phyloP scores from a whole-genome alignment of 805 yeast species.

The Hanseniaspora pseudoguilliermondii region DNA sequence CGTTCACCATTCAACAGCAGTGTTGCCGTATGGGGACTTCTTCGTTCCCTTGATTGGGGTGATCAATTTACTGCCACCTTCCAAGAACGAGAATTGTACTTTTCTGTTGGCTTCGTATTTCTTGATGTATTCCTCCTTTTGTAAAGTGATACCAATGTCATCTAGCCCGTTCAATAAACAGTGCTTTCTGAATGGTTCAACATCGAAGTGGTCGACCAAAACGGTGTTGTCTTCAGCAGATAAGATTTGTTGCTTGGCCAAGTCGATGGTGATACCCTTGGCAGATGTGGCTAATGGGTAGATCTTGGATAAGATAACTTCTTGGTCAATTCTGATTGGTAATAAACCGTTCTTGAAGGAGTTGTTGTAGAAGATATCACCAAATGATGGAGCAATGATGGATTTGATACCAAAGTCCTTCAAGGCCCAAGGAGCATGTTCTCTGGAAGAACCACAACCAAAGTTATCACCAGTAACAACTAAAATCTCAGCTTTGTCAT shows the following conservation, averaged over 20 bases:
- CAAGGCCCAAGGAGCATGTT: constrained; percentile 99
- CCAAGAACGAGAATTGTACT: constrained; percentile 77
- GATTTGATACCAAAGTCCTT: constrained; percentile 94
- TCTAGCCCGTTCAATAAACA: constrained; percentile 90
- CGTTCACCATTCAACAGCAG: constrained; percentile 60
- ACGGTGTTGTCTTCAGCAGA: constrained; percentile 52
- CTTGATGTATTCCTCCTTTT: constrained; percentile 65
- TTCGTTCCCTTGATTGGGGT: constrained; percentile 58
- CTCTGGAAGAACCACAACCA: constrained; percentile 98
- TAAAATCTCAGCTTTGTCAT: constrained; percentile 63
- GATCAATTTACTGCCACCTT: constrained; percentile 65
- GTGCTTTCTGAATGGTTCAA: constrained; percentile 87
- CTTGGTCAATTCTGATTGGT: constrained; percentile 83
- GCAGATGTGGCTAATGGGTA: constrained; percentile 73
- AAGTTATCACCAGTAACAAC: constrained; percentile 93
- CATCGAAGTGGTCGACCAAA: constrained; percentile 68
- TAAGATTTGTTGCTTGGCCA: constrained; percentile 70
- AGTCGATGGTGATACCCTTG: constrained; percentile 56
- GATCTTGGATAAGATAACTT: constrained; percentile 55
- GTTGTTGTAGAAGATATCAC: constrained; percentile 95
- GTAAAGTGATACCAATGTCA: constrained; percentile 89
- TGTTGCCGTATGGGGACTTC: constrained; percentile 52
- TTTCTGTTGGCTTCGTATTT: constrained; percentile 68
- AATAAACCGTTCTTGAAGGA: constrained; percentile 90
- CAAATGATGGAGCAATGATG: constrained; percentile 94